Conservation (phyloP, 2,329 filamentous ascomycete species). For the Capronia epimyces region DNA sequence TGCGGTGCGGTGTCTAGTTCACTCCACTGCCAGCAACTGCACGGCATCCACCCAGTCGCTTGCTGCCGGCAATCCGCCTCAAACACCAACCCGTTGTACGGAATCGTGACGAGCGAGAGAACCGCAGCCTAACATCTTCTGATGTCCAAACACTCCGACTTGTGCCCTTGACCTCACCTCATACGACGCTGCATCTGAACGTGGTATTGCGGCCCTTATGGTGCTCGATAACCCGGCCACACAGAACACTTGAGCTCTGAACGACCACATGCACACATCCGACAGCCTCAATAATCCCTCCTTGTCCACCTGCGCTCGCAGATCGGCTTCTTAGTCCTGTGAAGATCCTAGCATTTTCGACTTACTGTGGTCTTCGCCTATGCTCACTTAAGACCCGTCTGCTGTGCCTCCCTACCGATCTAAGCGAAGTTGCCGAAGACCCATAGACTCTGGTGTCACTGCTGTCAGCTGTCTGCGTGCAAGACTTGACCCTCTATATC, state of each 20-base stretch:
- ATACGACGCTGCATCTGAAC: not conserved
- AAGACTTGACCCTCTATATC: not conserved
- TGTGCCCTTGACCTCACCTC: not conserved
- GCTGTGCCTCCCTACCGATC: not conserved
- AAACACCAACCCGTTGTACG: not conserved
- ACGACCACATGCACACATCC: not conserved
- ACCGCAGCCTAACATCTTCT: not conserved
- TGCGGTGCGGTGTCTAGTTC: no score
- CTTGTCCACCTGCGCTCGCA: no score
- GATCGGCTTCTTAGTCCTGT: no score
- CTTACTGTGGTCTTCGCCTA: not conserved
- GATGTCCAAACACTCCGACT: not conserved
- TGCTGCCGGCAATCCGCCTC: not conserved
- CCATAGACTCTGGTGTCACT: constrained; percentile 1
- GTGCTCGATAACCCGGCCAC: not conserved
- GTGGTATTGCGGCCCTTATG: not conserved
- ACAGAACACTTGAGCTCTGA: not conserved
- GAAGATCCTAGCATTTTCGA: not conserved
- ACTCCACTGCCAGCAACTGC: no score
- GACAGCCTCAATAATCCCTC: constrained; percentile 1
- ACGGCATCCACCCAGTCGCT: not conserved
- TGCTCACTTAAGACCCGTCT: not conserved
- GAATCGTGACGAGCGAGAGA: not conserved
- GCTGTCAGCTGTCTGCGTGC: not conserved
- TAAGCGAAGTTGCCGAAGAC: not conserved